Conservation (phyloP, 352 stramenopile genomes). For the Pythium pectinolyticum region DNA sequence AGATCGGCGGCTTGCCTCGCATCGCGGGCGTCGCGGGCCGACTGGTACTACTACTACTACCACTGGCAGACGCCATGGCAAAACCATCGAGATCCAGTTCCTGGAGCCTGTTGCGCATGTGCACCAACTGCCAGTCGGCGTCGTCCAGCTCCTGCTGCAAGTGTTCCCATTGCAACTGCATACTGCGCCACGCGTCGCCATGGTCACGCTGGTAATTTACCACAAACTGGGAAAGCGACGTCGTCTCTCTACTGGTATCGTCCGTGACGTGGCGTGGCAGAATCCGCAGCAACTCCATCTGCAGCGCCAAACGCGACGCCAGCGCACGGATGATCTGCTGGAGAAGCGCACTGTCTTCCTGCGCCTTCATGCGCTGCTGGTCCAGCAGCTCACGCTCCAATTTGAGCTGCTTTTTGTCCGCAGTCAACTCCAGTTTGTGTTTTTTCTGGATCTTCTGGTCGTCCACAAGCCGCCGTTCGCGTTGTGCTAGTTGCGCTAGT, state of each 20-base stretch:
- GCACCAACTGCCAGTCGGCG: conserved; percentile 62
- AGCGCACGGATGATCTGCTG: conserved; percentile 48
- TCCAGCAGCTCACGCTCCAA: conserved; percentile 19
- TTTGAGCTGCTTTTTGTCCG: conserved; percentile 38
- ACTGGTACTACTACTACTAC: too few relatives aligned
- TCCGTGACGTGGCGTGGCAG: conserved; percentile 19
- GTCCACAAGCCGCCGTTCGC: conserved; percentile 39
- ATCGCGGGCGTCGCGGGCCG: not conserved
- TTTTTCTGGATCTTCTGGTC: conserved; percentile 65
- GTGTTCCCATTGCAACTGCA: conserved; percentile 49
- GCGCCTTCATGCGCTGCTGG: not conserved
- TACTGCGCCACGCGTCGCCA: conserved; percentile 37
- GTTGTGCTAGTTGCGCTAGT: conserved; percentile 28
- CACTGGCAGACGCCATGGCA: too few relatives aligned
- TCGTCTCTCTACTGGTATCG: not conserved
- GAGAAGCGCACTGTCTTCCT: conserved; percentile 29
- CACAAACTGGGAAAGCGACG: conserved; percentile 31
- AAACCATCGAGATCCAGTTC: conserved; percentile 42
- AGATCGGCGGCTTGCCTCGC: conserved; percentile 13
- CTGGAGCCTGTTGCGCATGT: conserved; percentile 58
- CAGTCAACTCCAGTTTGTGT: conserved; percentile 34
- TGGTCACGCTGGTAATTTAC: conserved; percentile 32
- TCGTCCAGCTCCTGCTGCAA: conserved; percentile 49
- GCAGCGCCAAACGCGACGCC: conserved; percentile 38
- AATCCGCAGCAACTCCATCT: conserved; percentile 50